These are phyloP conservation scores for Gentiana dahurica DNA, from an alignment of 257 asterid species.

Conservation along the genomic window DNA sequence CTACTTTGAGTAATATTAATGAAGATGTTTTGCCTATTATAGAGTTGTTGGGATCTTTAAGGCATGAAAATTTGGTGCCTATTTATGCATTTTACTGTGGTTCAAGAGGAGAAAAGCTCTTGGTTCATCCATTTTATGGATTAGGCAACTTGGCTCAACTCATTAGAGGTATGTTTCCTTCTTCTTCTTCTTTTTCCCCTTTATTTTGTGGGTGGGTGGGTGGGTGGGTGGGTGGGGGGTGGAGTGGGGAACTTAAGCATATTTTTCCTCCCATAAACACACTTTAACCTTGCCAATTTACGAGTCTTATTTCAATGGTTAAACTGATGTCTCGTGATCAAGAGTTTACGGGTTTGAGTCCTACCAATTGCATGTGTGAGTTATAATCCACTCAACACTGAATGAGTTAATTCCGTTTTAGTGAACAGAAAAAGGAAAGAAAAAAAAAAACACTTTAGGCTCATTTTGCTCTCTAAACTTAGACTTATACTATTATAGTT, in stretches of 20 bases:
- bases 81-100: slow-evolving; percentile 83
- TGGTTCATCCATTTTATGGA: slow-evolving; percentile 76
- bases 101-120: slow-evolving; percentile 65
- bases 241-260: background rate
- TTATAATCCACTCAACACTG: no score
- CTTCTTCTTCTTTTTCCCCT: slow-evolving; percentile 9
- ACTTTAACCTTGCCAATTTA: no score
- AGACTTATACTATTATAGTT: no score
- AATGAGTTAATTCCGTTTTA: background rate
- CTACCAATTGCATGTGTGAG: no score
- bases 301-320: no score
- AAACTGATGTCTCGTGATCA: no score
- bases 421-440: background rate
- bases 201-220: slow-evolving; percentile 2
- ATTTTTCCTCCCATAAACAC: background rate
- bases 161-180: slow-evolving; percentile 43
- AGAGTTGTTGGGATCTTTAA: slow-evolving; percentile 57
- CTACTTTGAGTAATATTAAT: slow-evolving; percentile 44
- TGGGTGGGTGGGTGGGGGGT: no score
- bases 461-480: no score
- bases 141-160: slow-evolving; percentile 61
- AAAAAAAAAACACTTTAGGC: no score
- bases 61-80: slow-evolving; percentile 81
- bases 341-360: background rate
- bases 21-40: slow-evolving; percentile 65